These are phyloP conservation scores for Beauveria rudraprayagi DNA, from an alignment of 2,329 filamentous ascomycete genomes.

Conservation along the genomic window DNA sequence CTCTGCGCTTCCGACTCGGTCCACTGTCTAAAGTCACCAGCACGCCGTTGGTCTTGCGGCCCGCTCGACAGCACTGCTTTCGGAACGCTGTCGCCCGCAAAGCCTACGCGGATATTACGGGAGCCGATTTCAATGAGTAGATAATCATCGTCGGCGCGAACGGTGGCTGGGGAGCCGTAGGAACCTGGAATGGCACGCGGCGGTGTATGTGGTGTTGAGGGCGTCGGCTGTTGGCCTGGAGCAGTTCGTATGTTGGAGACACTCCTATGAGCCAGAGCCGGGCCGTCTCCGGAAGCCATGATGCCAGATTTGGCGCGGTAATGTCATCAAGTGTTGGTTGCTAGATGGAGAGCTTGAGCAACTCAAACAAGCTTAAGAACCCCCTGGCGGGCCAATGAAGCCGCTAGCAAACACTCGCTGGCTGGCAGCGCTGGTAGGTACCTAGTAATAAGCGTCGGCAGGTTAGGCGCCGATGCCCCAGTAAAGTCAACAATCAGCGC, in stretches of 20 bases:
- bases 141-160: slow-evolving; percentile 73
- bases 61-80: slow-evolving; percentile 64
- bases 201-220: slow-evolving; percentile 50
- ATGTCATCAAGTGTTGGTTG: neutral
- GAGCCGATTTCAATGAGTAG: slow-evolving; percentile 78
- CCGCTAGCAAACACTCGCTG: neutral
- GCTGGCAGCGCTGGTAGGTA: neutral
- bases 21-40: slow-evolving; percentile 76
- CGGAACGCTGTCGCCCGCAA: slow-evolving; percentile 74
- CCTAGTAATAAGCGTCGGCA: slow-evolving; percentile 14
- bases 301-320: neutral
- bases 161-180: slow-evolving; percentile 51
- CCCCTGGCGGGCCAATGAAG: neutral
- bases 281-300: slow-evolving; percentile 38
- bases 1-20: slow-evolving; percentile 38
- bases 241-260: slow-evolving; percentile 47
- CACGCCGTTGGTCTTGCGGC: slow-evolving; percentile 66
- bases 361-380: too few relatives aligned
- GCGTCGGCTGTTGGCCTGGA: neutral
- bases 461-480: slow-evolving; percentile 22
- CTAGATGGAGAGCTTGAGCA: neutral
- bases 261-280: slow-evolving; percentile 47
- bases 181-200: slow-evolving; percentile 44
- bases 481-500: slow-evolving; percentile 14
- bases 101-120: slow-evolving; percentile 71